Base-by-base conservation (phyloP, 176 grass and related monocot species). In the Rhynchospora tenuis region DNA sequence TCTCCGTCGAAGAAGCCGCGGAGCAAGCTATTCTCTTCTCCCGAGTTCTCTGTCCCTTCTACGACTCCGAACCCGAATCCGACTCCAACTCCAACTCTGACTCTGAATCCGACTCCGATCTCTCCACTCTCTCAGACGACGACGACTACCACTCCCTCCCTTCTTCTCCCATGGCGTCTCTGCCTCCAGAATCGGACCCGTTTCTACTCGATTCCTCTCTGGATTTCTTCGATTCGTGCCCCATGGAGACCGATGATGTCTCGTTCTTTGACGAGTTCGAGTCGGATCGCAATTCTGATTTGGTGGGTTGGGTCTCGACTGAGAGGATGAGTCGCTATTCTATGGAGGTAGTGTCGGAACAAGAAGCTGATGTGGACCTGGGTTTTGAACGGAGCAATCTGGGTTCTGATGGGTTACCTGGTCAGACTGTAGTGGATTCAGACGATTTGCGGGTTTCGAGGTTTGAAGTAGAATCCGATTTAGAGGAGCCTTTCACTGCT, bases 81-180 rank as follows among this genome's bases (percentile, higher is more conserved):
- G 72, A 46, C 51, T 4, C 27, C 55, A 9, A 56, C 11, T 31
- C 48, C 47, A 9, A 50, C 1, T 33, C 73, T 22, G 73, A 56
- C 28, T 57, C 24, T 45, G 72, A 47, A 52, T 4, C 28, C 55
- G 20, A 56, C 12, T 31, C 48, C 47, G 23, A 50, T 15, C 31
- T 42, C 77, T 31, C 15, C 19, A 14, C 57, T 19, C 5, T 45
- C n/a, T 81, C 78, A 23, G 33, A 24, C 44, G 60, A 66, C 12
- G 46, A 82, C 7, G 60, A 67, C 16, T 82, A 67, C 23, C 80
- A 82, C 43, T 82, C 80, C 14, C 61, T 68, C 14, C 73, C 73
- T 19, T 15, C 73, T 19, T 77, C 73, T 17, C 73, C 73, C 73
- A 50, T 55, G 50, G 73, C 73, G 55, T 19, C 50, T 31, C 61